Evolutionary conservation across 345 rosid species (phyloP), one percentile per base, ranked within the genome.

Genomic region (Euphorbia tirucalli): DNA sequence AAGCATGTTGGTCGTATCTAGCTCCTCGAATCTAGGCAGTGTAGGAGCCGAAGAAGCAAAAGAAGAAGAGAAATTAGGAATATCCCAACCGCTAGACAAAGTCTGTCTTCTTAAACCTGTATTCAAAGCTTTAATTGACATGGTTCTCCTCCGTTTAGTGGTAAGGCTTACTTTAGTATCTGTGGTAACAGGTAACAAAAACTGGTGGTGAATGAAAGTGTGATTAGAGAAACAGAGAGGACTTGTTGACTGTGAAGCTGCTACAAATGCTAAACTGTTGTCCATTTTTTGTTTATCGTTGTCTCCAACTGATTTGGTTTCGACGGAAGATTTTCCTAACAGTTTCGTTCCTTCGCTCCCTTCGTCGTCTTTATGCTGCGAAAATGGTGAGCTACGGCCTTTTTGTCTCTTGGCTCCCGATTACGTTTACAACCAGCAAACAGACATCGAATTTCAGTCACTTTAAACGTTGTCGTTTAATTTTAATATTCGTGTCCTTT

Each of bases 1-100:
- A 63, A 94, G 92, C 96, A 90, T 89, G 85, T 85, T 89, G 64
- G 96, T 89, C 58, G 88, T 85, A 58, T 94, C 95, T 44, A 92
- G 89, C 68, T 94, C 98, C 74, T 92, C 93, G 59, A 94, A 84
- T 77, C 82, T 85, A 2, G 98, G 96, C 19, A 85, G 78, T n/a
- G 85, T 71, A 0, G 95, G 77, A 68, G 86, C 79, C 19, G 89
- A 68, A 80, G 84, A 52, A n/a, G n/a, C n/a, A n/a, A n/a, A n/a
- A 56, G 81, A 69, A 31, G 84, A 74, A 44, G 83, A 71, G 66
- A 79, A 79, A 46, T 52, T 77, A 32, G 81, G 55, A 16, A 90
- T 79, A 81, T 94, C 88, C 96, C 97, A 94, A 68, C 79, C 78
- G 65, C 81, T 85, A 61, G 97, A 85, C 39, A 94, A 69, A 60